A percentile compares a stretch with the other conserved stretches of the same genome.
These are phyloP conservation scores for Epichloe festucae DNA, from an alignment of 2,329 filamentous ascomycete species.

Conservation along the genomic window DNA sequence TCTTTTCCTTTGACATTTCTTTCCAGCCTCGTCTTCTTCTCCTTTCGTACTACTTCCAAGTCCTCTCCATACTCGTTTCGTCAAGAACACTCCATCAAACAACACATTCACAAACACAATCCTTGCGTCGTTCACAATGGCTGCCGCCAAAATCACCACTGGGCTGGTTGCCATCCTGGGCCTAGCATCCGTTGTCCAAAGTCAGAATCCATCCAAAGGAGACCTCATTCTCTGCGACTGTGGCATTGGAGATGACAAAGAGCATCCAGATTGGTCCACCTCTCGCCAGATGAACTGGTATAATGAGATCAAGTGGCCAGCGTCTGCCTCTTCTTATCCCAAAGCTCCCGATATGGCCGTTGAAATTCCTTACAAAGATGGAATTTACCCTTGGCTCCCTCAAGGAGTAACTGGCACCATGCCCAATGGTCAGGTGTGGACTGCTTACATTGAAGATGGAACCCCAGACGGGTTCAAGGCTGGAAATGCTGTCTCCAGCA, in stretches of 20 bases:
- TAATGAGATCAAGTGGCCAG: conserved; percentile 24
- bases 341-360: conserved; percentile 25
- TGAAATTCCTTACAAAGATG: conserved; percentile 25
- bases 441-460: conserved; percentile 27
- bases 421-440: conserved; percentile 27
- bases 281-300: conserved; percentile 33
- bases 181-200: conserved; percentile 11
- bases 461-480: conserved; percentile 27
- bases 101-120: not conserved
- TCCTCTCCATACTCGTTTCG: not conserved
- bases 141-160: conserved; percentile 11
- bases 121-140: conserved; percentile 10
- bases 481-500: conserved; percentile 26
- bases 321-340: conserved; percentile 21
- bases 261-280: conserved; percentile 27
- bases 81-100: not conserved
- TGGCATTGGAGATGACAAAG: conserved; percentile 28
- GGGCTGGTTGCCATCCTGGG: conserved; percentile 12
- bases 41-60: not conserved
- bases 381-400: conserved; percentile 26
- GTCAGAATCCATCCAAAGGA: conserved; percentile 19
- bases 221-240: conserved; percentile 29
- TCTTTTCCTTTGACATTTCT: not conserved
- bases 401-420: conserved; percentile 24
- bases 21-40: not conserved